Percentiles rank a stretch among this genome's conserved stretches.
Conservation (phyloP, 257 asterid species). For the Verbena officinalis region DNA sequence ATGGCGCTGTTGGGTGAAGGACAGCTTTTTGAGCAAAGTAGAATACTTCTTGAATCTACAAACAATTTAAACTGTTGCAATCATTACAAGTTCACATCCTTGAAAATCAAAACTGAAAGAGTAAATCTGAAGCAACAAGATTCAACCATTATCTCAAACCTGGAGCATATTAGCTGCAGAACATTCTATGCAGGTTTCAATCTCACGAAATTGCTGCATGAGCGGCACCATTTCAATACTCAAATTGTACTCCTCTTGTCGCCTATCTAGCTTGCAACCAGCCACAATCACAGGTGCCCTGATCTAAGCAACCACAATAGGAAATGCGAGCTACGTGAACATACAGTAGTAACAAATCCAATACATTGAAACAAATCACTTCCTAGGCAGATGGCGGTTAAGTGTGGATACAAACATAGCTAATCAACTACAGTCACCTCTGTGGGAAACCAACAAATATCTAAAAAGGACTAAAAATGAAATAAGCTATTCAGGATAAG, state of each 20-base stretch:
- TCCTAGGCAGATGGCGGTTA: slow-evolving; percentile 12
- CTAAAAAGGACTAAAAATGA: slow-evolving; percentile 12
- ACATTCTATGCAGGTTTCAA: slow-evolving; percentile 94
- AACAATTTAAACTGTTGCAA: slow-evolving; percentile 29
- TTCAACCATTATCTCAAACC: slow-evolving; percentile 47
- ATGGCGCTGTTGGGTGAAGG: slow-evolving; percentile 95
- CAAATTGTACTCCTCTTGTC: slow-evolving; percentile 66
- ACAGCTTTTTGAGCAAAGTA: slow-evolving; percentile 97
- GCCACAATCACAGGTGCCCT: slow-evolving; percentile 87
- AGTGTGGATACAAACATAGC: slow-evolving; percentile 14
- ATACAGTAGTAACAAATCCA: slow-evolving; percentile 14
- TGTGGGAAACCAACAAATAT: not conserved
- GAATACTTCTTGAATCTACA: slow-evolving; percentile 88
- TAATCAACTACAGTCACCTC: slow-evolving; percentile 15
- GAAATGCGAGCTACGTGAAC: slow-evolving; percentile 18
- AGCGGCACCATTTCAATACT: slow-evolving; percentile 83
- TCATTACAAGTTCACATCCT: slow-evolving; percentile 6
- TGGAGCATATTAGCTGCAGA: slow-evolving; percentile 87
- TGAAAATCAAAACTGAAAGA: slow-evolving; percentile 5
- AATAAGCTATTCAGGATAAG: slow-evolving; percentile 13
- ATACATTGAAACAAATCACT: slow-evolving; percentile 18
- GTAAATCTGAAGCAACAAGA: slow-evolving; percentile 11
- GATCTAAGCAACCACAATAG: slow-evolving; percentile 52
- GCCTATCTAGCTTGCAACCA: slow-evolving; percentile 93
- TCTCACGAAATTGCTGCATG: slow-evolving; percentile 92